Evolutionary conservation across 192 early-diverging fungal genomes (phyloP), one percentile per base, ranked within the genome.

Genomic region (Obelidium mucronatum): DNA sequence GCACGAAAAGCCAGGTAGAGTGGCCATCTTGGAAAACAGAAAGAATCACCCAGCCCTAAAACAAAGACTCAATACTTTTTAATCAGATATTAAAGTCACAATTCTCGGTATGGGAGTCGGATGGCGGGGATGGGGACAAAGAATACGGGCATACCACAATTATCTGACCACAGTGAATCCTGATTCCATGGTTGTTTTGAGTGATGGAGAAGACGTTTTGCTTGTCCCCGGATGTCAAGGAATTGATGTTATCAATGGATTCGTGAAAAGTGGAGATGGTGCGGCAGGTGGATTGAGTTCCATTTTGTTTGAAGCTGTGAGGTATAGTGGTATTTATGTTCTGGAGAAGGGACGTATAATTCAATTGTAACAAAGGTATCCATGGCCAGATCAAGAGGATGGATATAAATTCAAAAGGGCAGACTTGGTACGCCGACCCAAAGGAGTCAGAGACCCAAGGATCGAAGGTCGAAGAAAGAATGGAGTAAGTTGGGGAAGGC

Each of bases 91-190:
- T 30, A 51, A 39, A 42, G 30, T 80, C 15, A 70, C 51, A 11
- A 58, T 80, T 36, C 66, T 76, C 30, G 78, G 78, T 22, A 52
- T 56, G 34, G 61, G 63, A 22, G 37, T 37, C 6, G 52, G 58
- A 51, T 80, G 78, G 78, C 17, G 74, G 30, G 63, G 65, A 22
- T 80, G 78, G 78, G 78, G 78, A 30, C 59, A 68, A 35, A 40
- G 78, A 6, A 34, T 80, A n/a, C 36, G 78, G 2, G 67, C 42
- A 3, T 69, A 76, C 40, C 78, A 80, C 48, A 56, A 80, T 52
- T 76, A 80, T 56, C 56, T 80, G 44, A 13, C 58, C 28, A 2
- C 26, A 19, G 28, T 76, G 11, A 61, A 48, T 55, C 35, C 55
- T 0, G 37, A 67, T 33, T 44, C 44, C 22, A 34, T 80, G 19